Base-by-base conservation (phyloP, 108 stramenopile species). In the Seminavis robusta region DNA sequence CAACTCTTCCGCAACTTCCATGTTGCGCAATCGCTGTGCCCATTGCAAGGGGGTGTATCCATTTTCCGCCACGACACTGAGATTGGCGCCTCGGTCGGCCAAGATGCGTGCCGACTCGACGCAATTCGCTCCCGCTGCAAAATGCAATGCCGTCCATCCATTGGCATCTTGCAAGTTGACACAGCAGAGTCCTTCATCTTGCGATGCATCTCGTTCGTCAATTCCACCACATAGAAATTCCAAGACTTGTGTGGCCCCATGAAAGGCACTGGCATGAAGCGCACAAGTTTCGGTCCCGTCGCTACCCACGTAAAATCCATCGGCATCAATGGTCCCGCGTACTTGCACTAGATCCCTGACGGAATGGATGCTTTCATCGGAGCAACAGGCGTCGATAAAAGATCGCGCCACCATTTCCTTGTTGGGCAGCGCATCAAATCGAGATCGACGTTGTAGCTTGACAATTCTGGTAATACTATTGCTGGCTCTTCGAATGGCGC, bases 1-100 rank as follows among this genome's bases (percentile, higher is more conserved):
- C 49, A 91, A 55, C 59, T 71, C 83, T 27, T 65, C 65, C 10
- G 80, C 84, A 33, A 72, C 80, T 44, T 74, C 68, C 16, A 65
- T 64, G 34, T 86, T 86, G 4, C 76, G 81, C 1, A 90, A 67
- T 26, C 89, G 71, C 52, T 70, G 50, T 8, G 85, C 83, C 89
- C 89, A 90, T 47, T 84, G 80, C 16, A 73, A 71, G 0, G 84
- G 84, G 15, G 89, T 82, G 51, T 90, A 90, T 4, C 89, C 89
- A 46, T 90, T 90, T 47, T 60, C 49, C 8, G 89, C 89, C 69
- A 86, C 84, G n/a, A 83, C 59, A 19, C 71, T 63, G 47, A 89
- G 52, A 1, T 76, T 51, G 33, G 89, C 84, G 23, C 89, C 89
- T 26, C 80, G 65, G 10, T 63, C 50, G 0, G 69, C 83, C 45